Percentiles rank a stretch among this genome's conserved stretches.
Conservation (phyloP, 306 rosid species). For the Cucurbita pepo region DNA sequence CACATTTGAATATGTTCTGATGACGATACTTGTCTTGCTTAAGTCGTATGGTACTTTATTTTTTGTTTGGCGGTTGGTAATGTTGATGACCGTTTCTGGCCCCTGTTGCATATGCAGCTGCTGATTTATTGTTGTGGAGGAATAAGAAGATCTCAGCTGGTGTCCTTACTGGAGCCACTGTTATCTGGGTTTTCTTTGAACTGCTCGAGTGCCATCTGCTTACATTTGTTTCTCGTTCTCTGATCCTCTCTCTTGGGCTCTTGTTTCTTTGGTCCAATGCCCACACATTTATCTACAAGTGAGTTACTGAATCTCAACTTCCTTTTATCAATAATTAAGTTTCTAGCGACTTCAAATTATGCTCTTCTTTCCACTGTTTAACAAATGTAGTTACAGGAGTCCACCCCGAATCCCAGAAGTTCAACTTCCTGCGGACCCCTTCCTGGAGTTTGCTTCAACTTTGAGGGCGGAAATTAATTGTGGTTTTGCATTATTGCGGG, state of each 20-base stretch:
- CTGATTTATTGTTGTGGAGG: slow-evolving; percentile 80
- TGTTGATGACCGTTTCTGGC: not conserved
- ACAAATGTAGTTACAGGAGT: slow-evolving; percentile 22
- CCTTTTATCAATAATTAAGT: not conserved
- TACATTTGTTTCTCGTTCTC: slow-evolving; percentile 50
- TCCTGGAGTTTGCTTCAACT: slow-evolving; percentile 52
- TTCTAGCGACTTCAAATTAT: not conserved
- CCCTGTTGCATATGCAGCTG: slow-evolving; percentile 37
- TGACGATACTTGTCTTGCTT: not conserved
- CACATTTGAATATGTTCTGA: not conserved
- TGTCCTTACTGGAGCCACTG: slow-evolving; percentile 56
- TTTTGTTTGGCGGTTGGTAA: not conserved
- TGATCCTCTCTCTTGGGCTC: slow-evolving; percentile 40
- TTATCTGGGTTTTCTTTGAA: slow-evolving; percentile 61
- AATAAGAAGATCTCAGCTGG: slow-evolving; percentile 78
- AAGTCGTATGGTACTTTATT: not conserved
- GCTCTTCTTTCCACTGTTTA: not conserved
- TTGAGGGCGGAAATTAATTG: slow-evolving; percentile 51
- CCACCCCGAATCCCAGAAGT: slow-evolving; percentile 66
- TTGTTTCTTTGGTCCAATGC: slow-evolving; percentile 90
- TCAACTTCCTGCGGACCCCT: slow-evolving; percentile 60
- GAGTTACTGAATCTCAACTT: slow-evolving; percentile 10
- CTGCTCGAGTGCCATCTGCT: slow-evolving; percentile 74
- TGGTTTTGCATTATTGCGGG: slow-evolving; percentile 39
- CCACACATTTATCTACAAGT: slow-evolving; percentile 72